A percentile compares a stretch with the other conserved stretches of the same genome.
phyloP scores from a whole-genome alignment of 768 basidiomycete genomes.

The Tulasnella calospora region DNA sequence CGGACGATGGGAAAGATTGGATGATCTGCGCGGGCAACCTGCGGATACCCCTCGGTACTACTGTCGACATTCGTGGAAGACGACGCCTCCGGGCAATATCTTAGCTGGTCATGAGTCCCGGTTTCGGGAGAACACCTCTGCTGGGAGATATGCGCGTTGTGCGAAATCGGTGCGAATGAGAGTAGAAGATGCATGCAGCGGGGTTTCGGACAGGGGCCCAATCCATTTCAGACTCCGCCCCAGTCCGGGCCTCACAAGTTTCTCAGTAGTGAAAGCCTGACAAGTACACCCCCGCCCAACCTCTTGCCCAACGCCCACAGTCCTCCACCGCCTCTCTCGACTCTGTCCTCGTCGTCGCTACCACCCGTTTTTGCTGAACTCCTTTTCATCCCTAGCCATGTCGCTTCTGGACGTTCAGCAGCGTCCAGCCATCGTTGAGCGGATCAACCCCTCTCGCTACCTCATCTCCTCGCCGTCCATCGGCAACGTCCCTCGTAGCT shows the following conservation, averaged over 20 bases:
- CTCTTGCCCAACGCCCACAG: conserved; percentile 1
- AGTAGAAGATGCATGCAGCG: neutral
- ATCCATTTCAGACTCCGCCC: neutral
- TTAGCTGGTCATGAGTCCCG: neutral
- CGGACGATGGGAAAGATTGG: conserved; percentile 7
- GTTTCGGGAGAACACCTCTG: neutral
- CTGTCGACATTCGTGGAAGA: conserved; percentile 1
- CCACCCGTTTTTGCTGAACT: neutral
- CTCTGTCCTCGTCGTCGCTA: neutral
- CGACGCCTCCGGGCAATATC: neutral
- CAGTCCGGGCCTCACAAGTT: conserved; percentile 6
- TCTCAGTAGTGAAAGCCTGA: neutral
- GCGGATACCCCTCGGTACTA: conserved; percentile 8
- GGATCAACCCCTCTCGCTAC: conserved; percentile 15
- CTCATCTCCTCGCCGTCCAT: conserved; percentile 18
- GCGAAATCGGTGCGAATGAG: conserved; percentile 4
- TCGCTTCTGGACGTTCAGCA: conserved; percentile 11
- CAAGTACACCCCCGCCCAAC: neutral
- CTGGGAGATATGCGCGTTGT: neutral
- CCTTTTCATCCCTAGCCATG: neutral
- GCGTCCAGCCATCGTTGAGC: conserved; percentile 18
- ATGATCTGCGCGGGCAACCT: conserved; percentile 7
- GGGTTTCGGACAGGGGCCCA: conserved; percentile 2
- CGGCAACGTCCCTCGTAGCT: neutral
- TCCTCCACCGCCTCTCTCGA: neutral